phyloP scores from a whole-genome alignment of 2,329 filamentous ascomycete species.

The Sporothrix variecibatus region DNA sequence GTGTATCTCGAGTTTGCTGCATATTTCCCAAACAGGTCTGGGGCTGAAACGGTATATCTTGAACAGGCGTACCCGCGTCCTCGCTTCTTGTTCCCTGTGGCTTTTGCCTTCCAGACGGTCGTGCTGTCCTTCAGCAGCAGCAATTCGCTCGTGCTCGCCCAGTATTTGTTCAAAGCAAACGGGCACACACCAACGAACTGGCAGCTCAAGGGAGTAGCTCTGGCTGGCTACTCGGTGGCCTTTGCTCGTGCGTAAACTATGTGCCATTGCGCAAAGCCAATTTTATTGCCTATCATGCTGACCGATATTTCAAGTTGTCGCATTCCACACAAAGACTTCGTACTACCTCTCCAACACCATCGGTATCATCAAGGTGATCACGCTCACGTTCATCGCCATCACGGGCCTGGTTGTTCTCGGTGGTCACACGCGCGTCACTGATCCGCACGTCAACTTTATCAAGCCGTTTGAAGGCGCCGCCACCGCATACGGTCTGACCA shows the following conservation, averaged over 20 bases:
- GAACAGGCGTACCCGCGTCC: slow-evolving; percentile 68
- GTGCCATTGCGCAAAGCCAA: no score
- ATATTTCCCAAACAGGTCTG: slow-evolving; percentile 67
- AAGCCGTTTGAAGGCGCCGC: slow-evolving; percentile 55
- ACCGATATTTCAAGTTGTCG: slow-evolving; percentile 29
- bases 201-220: slow-evolving; percentile 67
- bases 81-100: slow-evolving; percentile 63
- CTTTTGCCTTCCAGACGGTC: slow-evolving; percentile 65
- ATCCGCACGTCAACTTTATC: slow-evolving; percentile 57
- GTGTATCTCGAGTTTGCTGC: slow-evolving; percentile 66
- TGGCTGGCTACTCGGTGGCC: slow-evolving; percentile 63
- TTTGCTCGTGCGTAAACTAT: slow-evolving; percentile 49
- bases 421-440: slow-evolving; percentile 50
- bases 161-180: slow-evolving; percentile 63
- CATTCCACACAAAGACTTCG: slow-evolving; percentile 56
- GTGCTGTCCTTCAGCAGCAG: slow-evolving; percentile 66
- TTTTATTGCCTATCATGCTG: not conserved
- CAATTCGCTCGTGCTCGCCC: slow-evolving; percentile 64
- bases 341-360: slow-evolving; percentile 56
- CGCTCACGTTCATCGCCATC: slow-evolving; percentile 58
- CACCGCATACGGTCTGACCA: slow-evolving; percentile 52
- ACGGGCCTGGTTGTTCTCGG: slow-evolving; percentile 62
- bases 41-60: slow-evolving; percentile 67
- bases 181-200: slow-evolving; percentile 55
- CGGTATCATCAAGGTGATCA: slow-evolving; percentile 59